phyloP scores from a whole-genome alignment of 805 yeast species.

The Starmera amethionina region DNA sequence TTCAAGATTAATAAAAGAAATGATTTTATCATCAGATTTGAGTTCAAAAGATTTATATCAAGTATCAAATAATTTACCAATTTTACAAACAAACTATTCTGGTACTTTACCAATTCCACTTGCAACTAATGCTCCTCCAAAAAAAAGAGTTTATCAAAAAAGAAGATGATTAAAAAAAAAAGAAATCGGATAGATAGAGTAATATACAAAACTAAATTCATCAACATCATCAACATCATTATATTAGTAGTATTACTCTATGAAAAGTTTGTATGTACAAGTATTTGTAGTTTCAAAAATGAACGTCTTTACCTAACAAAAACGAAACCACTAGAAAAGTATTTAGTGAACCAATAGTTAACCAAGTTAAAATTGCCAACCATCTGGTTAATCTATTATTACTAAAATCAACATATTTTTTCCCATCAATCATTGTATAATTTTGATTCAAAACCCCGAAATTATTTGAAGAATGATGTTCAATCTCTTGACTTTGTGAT shows the following conservation, averaged over 20 bases:
- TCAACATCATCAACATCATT: no score
- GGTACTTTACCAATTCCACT: conserved; percentile 68
- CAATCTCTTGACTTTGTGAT: no score
- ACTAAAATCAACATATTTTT: conserved; percentile 51
- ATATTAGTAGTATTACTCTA: no score
- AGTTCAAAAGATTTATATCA: conserved; percentile 7
- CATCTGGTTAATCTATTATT: conserved; percentile 47
- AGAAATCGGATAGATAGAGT: conserved; percentile 2
- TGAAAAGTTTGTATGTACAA: no score
- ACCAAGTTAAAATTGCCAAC: conserved; percentile 56
- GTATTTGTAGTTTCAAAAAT: conserved; percentile 21
- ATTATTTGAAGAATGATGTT: no score
- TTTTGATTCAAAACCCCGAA: background rate
- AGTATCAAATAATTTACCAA: conserved; percentile 42
- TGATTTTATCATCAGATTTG: conserved; percentile 25
- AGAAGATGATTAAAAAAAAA: conserved; percentile 1
- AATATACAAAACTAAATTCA: background rate
- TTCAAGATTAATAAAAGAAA: conserved; percentile 35
- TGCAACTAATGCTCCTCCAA: conserved; percentile 6
- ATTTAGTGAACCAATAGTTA: conserved; percentile 59
- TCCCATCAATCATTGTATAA: conserved; percentile 12
- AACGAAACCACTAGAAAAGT: conserved; percentile 52
- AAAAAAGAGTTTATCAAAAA: background rate
- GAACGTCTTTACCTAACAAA: conserved; percentile 40
- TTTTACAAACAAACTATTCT: conserved; percentile 58